Evolutionary conservation across 768 basidiomycete species (phyloP).

Genomic region (Boletus speciosus): DNA sequence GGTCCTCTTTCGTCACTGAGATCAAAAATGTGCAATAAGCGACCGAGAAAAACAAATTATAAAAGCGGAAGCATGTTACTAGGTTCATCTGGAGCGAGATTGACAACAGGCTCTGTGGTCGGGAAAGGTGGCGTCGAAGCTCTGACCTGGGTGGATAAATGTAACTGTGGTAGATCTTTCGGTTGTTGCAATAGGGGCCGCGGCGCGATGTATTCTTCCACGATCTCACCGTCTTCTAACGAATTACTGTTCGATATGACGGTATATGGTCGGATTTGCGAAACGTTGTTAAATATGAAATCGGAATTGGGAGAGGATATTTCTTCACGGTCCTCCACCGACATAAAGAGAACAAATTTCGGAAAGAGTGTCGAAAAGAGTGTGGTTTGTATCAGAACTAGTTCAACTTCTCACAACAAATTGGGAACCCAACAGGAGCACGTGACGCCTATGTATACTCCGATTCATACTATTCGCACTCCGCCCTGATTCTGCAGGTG

Average conservation of each 20-base stretch:
- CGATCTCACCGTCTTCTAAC: constrained; percentile 24
- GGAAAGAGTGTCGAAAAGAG: background rate
- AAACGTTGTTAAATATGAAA: background rate
- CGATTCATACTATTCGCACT: too few species aligned
- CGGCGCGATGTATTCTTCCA: constrained; percentile 9
- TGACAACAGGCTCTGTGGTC: background rate
- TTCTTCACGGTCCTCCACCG: background rate
- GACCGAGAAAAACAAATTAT: background rate
- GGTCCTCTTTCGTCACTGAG: constrained; percentile 40
- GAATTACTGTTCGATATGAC: background rate
- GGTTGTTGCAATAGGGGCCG: background rate
- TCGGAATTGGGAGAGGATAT: background rate
- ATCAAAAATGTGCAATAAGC: background rate
- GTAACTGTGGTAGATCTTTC: background rate
- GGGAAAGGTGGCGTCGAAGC: background rate
- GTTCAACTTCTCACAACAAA: too few species aligned
- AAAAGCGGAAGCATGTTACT: constrained; percentile 6
- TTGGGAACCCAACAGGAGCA: too few species aligned
- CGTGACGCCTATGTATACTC: too few species aligned
- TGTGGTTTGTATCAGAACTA: background rate
- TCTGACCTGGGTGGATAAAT: background rate
- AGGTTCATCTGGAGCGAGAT: background rate
- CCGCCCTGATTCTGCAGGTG: too few species aligned
- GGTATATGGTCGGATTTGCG: background rate
- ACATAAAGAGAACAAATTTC: background rate